phyloP scores from a whole-genome alignment of 371 early-diverging fungal genomes.

The Syncephalis plumigaleata region DNA sequence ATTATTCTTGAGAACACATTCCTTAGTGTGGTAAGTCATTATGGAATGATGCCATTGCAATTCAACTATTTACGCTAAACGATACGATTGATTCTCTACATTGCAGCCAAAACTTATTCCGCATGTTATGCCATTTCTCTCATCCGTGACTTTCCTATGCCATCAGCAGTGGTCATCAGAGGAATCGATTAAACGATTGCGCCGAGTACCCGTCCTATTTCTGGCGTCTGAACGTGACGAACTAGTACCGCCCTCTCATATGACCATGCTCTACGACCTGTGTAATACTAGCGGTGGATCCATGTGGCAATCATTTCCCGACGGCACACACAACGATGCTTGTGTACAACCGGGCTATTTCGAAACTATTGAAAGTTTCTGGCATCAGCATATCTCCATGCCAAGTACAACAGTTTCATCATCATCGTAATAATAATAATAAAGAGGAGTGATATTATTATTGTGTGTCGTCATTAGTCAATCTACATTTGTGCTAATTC shows the following conservation, averaged over 20 bases:
- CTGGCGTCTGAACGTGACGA: conserved; percentile 72
- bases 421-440: no score
- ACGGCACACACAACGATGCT: conserved; percentile 88
- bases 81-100: neutral
- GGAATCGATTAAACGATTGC: conserved; percentile 41
- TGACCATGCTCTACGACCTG: conserved; percentile 49
- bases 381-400: neutral
- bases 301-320: conserved; percentile 35
- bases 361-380: conserved; percentile 36
- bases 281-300: conserved; percentile 29
- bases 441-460: no score
- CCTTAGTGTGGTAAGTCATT: conserved; percentile 46
- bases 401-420: no score
- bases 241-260: conserved; percentile 75
- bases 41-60: neutral
- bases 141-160: conserved; percentile 54
- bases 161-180: conserved; percentile 85
- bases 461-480: no score
- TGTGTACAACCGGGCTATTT: conserved; percentile 75
- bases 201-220: conserved; percentile 62
- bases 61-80: neutral
- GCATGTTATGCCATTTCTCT: conserved; percentile 56
- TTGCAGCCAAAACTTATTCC: conserved; percentile 79
- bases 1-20: conserved; percentile 93
- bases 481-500: no score